Evolutionary conservation across 2,329 filamentous ascomycete genomes (phyloP).

Genomic region (Plectosphaerella sp.): DNA sequence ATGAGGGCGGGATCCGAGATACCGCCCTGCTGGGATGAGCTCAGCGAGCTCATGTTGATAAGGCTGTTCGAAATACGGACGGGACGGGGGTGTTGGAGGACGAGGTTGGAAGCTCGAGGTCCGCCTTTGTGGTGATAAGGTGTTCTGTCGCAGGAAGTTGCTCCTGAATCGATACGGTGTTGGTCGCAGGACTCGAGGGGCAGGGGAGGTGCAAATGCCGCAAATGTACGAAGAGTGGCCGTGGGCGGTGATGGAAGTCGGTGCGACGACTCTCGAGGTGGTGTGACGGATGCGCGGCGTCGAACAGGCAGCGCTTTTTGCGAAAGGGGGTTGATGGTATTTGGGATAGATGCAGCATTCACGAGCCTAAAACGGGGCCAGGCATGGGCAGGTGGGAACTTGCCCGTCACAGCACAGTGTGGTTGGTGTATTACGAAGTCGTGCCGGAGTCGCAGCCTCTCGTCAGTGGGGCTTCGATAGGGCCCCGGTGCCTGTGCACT

Average conservation of each 20-base stretch:
- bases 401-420: too few species aligned
- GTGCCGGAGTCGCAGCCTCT: too few species aligned
- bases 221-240: too few species aligned
- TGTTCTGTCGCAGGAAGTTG: constrained; percentile 9
- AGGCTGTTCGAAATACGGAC: neutral
- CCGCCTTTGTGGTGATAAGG: constrained; percentile 6
- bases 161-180: constrained; percentile 6
- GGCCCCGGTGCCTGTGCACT: too few species aligned
- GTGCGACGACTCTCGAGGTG: too few species aligned
- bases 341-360: neutral
- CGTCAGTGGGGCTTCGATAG: too few species aligned
- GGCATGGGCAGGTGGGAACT: neutral
- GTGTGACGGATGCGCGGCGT: too few species aligned
- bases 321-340: neutral
- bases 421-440: too few species aligned
- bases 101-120: constrained; percentile 1
- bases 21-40: constrained; percentile 34
- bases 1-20: constrained; percentile 65
- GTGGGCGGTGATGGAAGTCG: too few species aligned
- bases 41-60: constrained; percentile 9
- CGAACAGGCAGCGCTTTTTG: too few species aligned
- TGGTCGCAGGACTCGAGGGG: neutral
- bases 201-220: too few species aligned
- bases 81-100: neutral
- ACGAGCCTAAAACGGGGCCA: neutral